Evolutionary conservation across 73 alveolate species (phyloP).

Genomic region (Paramecium caudatum): DNA sequence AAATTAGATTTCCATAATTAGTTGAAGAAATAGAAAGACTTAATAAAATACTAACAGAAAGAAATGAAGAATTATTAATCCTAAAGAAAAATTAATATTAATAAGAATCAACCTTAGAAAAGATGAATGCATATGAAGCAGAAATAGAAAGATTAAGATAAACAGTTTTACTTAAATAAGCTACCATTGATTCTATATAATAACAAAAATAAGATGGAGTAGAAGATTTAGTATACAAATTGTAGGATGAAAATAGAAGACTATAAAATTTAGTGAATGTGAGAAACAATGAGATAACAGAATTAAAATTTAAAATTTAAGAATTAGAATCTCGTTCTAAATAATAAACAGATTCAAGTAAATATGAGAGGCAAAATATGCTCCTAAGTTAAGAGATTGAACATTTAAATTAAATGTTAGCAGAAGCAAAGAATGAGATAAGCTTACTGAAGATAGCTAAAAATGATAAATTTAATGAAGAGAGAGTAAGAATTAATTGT

Average conservation of each 20-base stretch:
- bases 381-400: slow-evolving; percentile 8
- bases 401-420: neutral
- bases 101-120: neutral
- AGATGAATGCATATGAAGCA: slow-evolving; percentile 30
- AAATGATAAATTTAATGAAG: slow-evolving; percentile 65
- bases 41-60: slow-evolving; percentile 38
- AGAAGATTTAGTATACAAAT: neutral
- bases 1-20: slow-evolving; percentile 23
- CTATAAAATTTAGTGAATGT: neutral
- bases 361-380: neutral
- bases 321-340: neutral
- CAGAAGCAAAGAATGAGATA: slow-evolving; percentile 8
- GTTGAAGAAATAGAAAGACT: slow-evolving; percentile 65
- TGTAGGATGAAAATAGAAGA: slow-evolving; percentile 60
- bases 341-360: neutral
- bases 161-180: slow-evolving; percentile 15
- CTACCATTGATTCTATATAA: neutral
- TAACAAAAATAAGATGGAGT: slow-evolving; percentile 2
- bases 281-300: slow-evolving; percentile 60
- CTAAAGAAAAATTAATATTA: slow-evolving; percentile 16
- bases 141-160: slow-evolving; percentile 62
- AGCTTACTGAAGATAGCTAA: neutral
- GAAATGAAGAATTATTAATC: slow-evolving; percentile 30
- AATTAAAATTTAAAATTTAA: slow-evolving; percentile 38
- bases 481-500: neutral